Evolutionary conservation across 1,139 yeast species (phyloP), one percentile per base, ranked within the genome.

Genomic region (Kodamaea sp.): DNA sequence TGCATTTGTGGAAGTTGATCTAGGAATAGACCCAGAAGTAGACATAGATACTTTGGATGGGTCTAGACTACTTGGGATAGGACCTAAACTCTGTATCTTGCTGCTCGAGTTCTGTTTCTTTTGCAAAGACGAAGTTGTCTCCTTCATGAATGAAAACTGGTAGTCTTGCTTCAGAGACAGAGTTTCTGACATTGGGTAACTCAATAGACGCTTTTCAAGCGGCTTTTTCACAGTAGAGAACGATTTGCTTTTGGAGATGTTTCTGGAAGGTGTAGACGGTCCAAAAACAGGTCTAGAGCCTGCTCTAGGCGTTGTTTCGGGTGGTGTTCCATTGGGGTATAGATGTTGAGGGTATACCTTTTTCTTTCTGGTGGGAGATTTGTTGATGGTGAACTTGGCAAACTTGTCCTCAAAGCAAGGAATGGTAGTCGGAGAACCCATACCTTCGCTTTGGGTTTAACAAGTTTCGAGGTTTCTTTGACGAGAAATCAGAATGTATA

Each of bases 141-240:
- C 68, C 29, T 53, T 51, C 72, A 66, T 66, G 35, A 66, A 66
- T 5, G 70, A 63, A 37, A 58, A 60, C 38, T 47, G 57, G 32
- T 45, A 44, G 14, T 51, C 47, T 24, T 42, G 34, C 32, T 38
- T 41, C 31, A 34, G 39, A 11, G 31, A 19, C 2, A 46, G 32
- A 6, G 31, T 33, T 14, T 43, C 45, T 4, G 40, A 29, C 22
- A 36, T 25, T 3, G 46, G 45, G 19, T 41, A 41, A 24, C 42
- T 40, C 4, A 40, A 28, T 12, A 42, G 24, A 14, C 48, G 13
- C 23, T 29, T 41, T 5, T 43, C 48, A 5, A 24, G 13, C 7
- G 42, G 41, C 12, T 38, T 24, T 23, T 38, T 40, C 15, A 34
- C 38, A 4, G 44, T 41, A 7, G 38, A 48, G 34, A 24, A 37